Evolutionary conservation across 2,329 filamentous ascomycete genomes (phyloP).

Genomic region (Fusarium compactum): DNA sequence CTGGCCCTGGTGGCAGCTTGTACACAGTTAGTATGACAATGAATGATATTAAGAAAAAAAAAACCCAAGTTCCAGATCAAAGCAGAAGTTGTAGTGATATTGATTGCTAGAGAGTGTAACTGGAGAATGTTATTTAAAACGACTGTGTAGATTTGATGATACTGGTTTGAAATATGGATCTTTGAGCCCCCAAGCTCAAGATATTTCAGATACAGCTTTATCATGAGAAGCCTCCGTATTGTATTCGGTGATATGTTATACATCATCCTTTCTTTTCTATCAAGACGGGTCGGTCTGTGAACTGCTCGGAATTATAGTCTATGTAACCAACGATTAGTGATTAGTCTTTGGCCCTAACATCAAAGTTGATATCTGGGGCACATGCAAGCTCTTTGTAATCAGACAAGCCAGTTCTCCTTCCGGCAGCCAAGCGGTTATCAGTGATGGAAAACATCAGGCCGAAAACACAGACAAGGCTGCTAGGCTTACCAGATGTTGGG

Average conservation of each 20-base stretch:
- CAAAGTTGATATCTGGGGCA: background rate
- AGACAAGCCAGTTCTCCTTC: conserved; percentile 48
- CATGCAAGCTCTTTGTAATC: conserved; percentile 25
- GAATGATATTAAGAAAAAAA: background rate
- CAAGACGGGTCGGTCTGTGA: background rate
- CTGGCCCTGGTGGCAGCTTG: conserved; percentile 19
- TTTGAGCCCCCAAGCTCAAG: background rate
- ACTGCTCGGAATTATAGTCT: background rate
- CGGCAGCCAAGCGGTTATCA: conserved; percentile 45
- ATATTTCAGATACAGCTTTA: background rate
- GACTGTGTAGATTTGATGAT: background rate
- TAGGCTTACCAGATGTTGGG: conserved; percentile 59
- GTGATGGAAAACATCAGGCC: conserved; percentile 11
- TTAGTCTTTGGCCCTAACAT: conserved; percentile 30
- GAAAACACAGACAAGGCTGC: conserved; percentile 49
- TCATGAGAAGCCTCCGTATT: background rate
- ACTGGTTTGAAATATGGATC: background rate
- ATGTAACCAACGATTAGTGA: conserved; percentile 5
- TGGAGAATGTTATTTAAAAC: background rate
- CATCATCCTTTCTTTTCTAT: background rate
- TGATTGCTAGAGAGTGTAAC: background rate
- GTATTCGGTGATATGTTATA: background rate
- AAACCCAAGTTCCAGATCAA: background rate
- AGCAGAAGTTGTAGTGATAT: background rate
- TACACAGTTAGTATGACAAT: conserved; percentile 1